Evolutionary conservation across 768 basidiomycete genomes (phyloP), one percentile per base, ranked within the genome.

Genomic region (Boletus sp.): DNA sequence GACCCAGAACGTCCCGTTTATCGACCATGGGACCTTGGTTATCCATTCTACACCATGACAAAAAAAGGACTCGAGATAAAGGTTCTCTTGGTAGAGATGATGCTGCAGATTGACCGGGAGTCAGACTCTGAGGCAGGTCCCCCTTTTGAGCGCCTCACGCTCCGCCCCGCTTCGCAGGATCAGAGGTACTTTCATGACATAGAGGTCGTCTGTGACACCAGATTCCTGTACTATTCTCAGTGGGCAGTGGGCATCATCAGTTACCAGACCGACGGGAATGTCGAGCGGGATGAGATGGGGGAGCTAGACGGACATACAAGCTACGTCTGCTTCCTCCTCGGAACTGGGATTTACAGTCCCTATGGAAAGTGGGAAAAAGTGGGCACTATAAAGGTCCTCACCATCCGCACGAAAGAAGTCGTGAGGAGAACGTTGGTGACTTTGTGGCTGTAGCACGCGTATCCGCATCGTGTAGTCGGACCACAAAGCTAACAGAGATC

Each of bases 311-410:
- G 37, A 38, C 7, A 38, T 7, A 19, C 37, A 19, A 38, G 37
- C 7, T 38, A 38, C 19, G 17, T 38, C 37, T 38, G 37, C n/a
- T 38, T 38, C 37, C 37, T 38, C 37, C 55, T 56, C 9, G 52
- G 45, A 25, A 56, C 39, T 4, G 51, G 55, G 5, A 56, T 56
- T 30, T 47, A 56, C 29, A 54, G 44, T 32, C 51, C 51, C 0
- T 56, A 54, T 32, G 27, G 39, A 11, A 54, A 54, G 38, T 47
- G 55, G 52, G 44, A 56, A 15, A 56, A 54, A 13, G 55, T 54
- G 1, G 51, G 40, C 15, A 56, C 55, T 4, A 47, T 29, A 46
- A 35, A 30, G 21, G 40, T 56, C 10, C 39, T 56, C 10, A 47
- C 45, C 19, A 54, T 56, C 23, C 4, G 38, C n/a, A 54, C 51